Conservation (phyloP, 2,329 filamentous ascomycete genomes). For the Alternaria conjuncta region DNA sequence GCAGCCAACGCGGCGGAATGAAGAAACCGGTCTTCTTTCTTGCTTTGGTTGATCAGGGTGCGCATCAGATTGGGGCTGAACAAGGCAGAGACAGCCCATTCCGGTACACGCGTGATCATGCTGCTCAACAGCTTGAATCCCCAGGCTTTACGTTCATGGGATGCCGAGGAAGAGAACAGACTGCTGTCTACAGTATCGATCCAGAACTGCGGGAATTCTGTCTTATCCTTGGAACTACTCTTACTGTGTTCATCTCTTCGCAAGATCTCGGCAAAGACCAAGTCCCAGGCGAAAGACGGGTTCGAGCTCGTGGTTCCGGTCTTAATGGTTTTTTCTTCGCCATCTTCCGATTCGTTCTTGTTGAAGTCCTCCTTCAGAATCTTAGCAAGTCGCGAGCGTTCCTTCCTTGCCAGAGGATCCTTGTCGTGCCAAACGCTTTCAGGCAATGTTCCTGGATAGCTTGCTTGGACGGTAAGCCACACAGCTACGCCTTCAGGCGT, state of each 20-base stretch:
- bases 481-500: conserved; percentile 89
- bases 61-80: conserved; percentile 86
- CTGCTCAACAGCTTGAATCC: conserved; percentile 88
- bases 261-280: conserved; percentile 65
- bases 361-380: conserved; percentile 78
- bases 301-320: conserved; percentile 80
- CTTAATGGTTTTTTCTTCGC: conserved; percentile 57
- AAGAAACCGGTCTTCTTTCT: conserved; percentile 43
- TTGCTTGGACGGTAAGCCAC: conserved; percentile 75
- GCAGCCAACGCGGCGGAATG: conserved; percentile 78
- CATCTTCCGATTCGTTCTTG: conserved; percentile 56
- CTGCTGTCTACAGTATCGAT: conserved; percentile 83
- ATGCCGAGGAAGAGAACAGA: conserved; percentile 81
- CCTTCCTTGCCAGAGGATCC: conserved; percentile 74
- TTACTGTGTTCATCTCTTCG: conserved; percentile 30
- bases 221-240: conserved; percentile 44
- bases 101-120: conserved; percentile 64
- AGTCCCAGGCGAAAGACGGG: conserved; percentile 86
- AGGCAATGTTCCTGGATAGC: conserved; percentile 69
- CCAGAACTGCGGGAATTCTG: conserved; percentile 80
- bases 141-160: conserved; percentile 87
- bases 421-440: conserved; percentile 74
- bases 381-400: conserved; percentile 72
- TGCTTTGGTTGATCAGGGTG: conserved; percentile 45
- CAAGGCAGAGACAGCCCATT: conserved; percentile 61